These are phyloP conservation scores for Purpureocillium lavendulum DNA, from an alignment of 2,329 filamentous ascomycete species.

Conservation along the genomic window DNA sequence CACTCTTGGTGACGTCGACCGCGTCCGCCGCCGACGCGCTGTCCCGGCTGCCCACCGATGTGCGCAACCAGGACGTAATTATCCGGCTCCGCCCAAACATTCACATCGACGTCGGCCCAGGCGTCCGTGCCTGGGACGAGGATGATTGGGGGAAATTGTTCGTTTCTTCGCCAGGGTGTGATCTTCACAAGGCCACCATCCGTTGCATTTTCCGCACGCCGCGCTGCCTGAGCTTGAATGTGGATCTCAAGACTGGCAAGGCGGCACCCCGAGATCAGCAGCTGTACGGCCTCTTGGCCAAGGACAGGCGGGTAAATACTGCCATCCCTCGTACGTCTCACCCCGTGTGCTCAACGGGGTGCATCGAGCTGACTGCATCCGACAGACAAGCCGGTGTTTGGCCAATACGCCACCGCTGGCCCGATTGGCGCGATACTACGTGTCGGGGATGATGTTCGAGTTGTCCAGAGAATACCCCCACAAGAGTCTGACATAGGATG, in stretches of 20 bases:
- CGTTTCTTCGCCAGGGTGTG: slow-evolving; percentile 4
- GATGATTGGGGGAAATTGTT: slow-evolving; percentile 10
- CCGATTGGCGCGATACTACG: slow-evolving; percentile 9
- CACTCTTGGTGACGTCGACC: slow-evolving; percentile 9
- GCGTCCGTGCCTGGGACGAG: slow-evolving; percentile 7
- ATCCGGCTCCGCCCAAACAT: slow-evolving; percentile 11
- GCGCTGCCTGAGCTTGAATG: slow-evolving; percentile 11
- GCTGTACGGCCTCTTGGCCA: slow-evolving; percentile 11
- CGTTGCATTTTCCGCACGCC: slow-evolving; percentile 10
- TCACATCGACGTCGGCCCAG: slow-evolving; percentile 9
- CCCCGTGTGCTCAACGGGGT: neutral
- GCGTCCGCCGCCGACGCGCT: slow-evolving; percentile 10
- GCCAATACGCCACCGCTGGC: slow-evolving; percentile 10
- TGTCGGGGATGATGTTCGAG: slow-evolving; percentile 14
- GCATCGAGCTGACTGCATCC: neutral
- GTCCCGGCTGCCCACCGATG: slow-evolving; percentile 4
- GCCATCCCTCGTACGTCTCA: slow-evolving; percentile 8
- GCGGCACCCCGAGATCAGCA: slow-evolving; percentile 6
- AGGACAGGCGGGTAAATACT: slow-evolving; percentile 10
- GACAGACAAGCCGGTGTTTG: slow-evolving; percentile 12
- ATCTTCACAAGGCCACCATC: slow-evolving; percentile 8
- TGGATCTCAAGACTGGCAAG: slow-evolving; percentile 7
- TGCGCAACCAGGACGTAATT: slow-evolving; percentile 8
- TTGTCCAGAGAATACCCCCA: slow-evolving; percentile 4
- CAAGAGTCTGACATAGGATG: neutral